A percentile compares a stretch with the other conserved stretches of the same genome.
These are phyloP conservation scores for Homolaphlyctis polyrhiza DNA, from an alignment of 371 early-diverging fungal species.

Conservation along the genomic window DNA sequence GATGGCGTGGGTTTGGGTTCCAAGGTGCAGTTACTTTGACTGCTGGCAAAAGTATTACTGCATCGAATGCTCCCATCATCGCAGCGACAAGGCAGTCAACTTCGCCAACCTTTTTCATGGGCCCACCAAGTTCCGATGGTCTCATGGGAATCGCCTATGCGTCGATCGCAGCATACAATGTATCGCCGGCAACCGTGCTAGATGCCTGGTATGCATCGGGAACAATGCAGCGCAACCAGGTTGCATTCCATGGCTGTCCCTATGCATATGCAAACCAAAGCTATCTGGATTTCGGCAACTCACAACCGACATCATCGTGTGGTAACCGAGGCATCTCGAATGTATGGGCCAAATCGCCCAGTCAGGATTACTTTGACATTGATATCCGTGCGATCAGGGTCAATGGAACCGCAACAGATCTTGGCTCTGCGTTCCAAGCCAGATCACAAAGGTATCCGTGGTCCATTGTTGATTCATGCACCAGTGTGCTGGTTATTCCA, in stretches of 20 bases:
- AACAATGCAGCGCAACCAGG: background rate
- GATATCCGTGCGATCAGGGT: background rate
- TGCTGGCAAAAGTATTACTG: background rate
- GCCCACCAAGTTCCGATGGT: background rate
- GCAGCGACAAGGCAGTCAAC: background rate
- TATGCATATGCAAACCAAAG: background rate
- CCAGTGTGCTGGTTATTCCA: background rate
- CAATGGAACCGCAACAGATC: background rate
- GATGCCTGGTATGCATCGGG: background rate
- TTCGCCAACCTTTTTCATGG: background rate
- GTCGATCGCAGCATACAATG: background rate
- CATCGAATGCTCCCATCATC: background rate
- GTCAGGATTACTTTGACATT: background rate
- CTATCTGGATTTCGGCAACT: background rate
- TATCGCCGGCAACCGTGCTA: background rate
- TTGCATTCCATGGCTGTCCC: conserved; percentile 4
- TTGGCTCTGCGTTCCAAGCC: background rate
- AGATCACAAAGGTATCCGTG: background rate
- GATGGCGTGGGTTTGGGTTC: background rate
- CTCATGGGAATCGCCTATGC: background rate
- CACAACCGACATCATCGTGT: background rate
- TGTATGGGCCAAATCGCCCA: background rate
- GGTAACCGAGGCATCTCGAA: background rate
- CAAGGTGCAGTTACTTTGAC: background rate
- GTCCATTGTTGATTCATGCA: conserved; percentile 1